Percentiles rank a stretch among this genome's conserved stretches.
Conservation (phyloP, 495 filamentous ascomycete species). For the Hypoxylon crocopeplum region DNA sequence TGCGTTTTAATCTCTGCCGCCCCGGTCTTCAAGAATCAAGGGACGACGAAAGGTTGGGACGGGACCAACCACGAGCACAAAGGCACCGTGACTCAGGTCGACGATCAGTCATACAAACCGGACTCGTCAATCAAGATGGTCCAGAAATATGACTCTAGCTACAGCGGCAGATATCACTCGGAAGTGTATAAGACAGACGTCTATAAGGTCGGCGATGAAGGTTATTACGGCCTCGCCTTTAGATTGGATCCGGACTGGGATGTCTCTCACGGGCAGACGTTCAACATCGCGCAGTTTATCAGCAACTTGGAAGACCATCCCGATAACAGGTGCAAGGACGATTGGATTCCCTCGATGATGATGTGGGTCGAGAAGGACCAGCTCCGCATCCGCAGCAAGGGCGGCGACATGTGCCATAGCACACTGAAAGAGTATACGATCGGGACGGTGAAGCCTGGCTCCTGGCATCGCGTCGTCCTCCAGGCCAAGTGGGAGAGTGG, state of each 20-base stretch:
- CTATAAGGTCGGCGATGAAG: conserved; percentile 55
- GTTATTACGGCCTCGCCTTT: conserved; percentile 62
- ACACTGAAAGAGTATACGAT: conserved; percentile 40
- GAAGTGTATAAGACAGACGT: conserved; percentile 53
- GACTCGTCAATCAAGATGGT: conserved; percentile 38
- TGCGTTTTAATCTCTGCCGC: conserved; percentile 30
- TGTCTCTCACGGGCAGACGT: conserved; percentile 50
- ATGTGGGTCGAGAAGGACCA: conserved; percentile 53
- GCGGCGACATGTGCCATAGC: conserved; percentile 46
- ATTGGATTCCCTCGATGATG: conserved; percentile 61
- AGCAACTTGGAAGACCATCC: conserved; percentile 47
- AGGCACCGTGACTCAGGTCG: conserved; percentile 53
- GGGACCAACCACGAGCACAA: conserved; percentile 46
- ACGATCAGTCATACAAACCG: conserved; percentile 51
- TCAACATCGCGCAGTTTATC: conserved; percentile 63
- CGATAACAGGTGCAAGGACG: conserved; percentile 51
- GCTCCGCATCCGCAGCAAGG: conserved; percentile 54
- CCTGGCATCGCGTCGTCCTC: conserved; percentile 57
- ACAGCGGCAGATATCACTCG: conserved; percentile 59
- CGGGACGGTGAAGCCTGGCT: conserved; percentile 49
- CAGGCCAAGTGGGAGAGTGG: conserved; percentile 54
- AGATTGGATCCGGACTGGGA: conserved; percentile 57
- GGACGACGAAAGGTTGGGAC: conserved; percentile 55
- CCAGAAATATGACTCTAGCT: conserved; percentile 56
- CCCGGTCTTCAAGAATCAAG: conserved; percentile 55